Percentiles rank a stretch among this genome's conserved stretches.
Conservation (phyloP, 495 filamentous ascomycete genomes). For the Penicillium maclennaniae region DNA sequence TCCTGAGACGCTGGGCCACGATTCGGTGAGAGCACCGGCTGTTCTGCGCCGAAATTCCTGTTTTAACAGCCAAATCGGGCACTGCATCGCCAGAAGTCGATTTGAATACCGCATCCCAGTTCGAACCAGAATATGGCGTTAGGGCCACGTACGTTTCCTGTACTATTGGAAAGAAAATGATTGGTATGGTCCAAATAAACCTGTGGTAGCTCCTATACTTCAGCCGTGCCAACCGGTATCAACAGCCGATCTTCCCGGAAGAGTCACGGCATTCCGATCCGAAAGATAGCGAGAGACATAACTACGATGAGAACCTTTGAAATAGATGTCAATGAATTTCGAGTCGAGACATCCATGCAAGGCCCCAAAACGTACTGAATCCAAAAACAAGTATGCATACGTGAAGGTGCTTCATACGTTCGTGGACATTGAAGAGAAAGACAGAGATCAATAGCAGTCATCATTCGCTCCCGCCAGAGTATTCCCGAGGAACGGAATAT, state of each 20-base stretch:
- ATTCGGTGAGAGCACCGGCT: constrained; percentile 28
- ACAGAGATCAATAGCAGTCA: constrained; percentile 19
- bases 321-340: constrained; percentile 12
- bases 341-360: constrained; percentile 9
- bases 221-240: constrained; percentile 7
- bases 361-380: constrained; percentile 16
- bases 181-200: no score
- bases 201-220: constrained; percentile 1
- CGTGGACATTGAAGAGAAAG: constrained; percentile 26
- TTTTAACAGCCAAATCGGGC: constrained; percentile 2
- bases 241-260: neutral
- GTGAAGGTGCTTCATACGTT: constrained; percentile 36
- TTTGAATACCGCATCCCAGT: constrained; percentile 8
- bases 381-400: constrained; percentile 35
- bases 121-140: constrained; percentile 1
- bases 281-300: neutral
- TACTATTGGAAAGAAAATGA: no score
- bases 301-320: neutral
- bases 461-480: constrained; percentile 17
- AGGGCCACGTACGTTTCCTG: neutral
- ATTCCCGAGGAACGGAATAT: constrained; percentile 15
- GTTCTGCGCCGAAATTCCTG: constrained; percentile 9
- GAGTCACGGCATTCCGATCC: constrained; percentile 15
- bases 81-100: neutral
- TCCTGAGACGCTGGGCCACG: constrained; percentile 12